phyloP scores from a whole-genome alignment of 768 basidiomycete genomes.

The Tremella fuciformis region DNA sequence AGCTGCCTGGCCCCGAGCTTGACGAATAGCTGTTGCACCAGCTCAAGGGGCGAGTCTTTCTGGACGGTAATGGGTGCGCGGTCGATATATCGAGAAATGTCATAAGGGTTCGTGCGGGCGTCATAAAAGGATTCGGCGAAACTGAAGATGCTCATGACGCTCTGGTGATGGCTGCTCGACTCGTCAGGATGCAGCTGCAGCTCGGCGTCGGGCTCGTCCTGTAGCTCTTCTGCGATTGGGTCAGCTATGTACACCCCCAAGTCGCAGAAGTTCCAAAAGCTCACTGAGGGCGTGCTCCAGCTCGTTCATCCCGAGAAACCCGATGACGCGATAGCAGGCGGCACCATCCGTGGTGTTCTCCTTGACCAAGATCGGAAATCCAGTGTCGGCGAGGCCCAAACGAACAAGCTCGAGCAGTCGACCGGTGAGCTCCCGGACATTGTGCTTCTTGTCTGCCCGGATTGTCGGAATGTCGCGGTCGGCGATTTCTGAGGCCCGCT shows the following conservation, averaged over 20 bases:
- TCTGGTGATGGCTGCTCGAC: constrained; percentile 15
- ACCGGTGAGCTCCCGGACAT: constrained; percentile 69
- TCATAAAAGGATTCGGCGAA: constrained; percentile 34
- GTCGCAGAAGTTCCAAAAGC: constrained; percentile 41
- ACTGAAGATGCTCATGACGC: constrained; percentile 38
- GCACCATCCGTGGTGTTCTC: constrained; percentile 43
- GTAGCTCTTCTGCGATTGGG: constrained; percentile 52
- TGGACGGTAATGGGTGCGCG: constrained; percentile 85
- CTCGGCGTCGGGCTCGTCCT: constrained; percentile 65
- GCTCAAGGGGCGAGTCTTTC: constrained; percentile 79
- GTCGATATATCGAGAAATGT: constrained; percentile 62
- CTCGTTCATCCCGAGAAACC: constrained; percentile 88
- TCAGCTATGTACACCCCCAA: neutral
- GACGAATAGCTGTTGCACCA: constrained; percentile 88
- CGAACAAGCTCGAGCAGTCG: constrained; percentile 68
- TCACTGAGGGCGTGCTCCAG: constrained; percentile 86
- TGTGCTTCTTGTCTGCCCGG: constrained; percentile 68
- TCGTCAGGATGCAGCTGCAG: constrained; percentile 60
- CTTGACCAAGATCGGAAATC: constrained; percentile 76
- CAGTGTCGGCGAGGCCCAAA: constrained; percentile 57
- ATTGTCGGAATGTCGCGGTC: constrained; percentile 69
- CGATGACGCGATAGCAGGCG: constrained; percentile 63
- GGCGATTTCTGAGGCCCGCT: constrained; percentile 71
- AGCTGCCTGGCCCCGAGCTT: constrained; percentile 92
- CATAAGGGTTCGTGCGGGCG: constrained; percentile 51